Percentiles rank a stretch among this genome's conserved stretches.
phyloP scores from a whole-genome alignment of 2,329 filamentous ascomycete species.

The Hymenoscyphus fraxineus region DNA sequence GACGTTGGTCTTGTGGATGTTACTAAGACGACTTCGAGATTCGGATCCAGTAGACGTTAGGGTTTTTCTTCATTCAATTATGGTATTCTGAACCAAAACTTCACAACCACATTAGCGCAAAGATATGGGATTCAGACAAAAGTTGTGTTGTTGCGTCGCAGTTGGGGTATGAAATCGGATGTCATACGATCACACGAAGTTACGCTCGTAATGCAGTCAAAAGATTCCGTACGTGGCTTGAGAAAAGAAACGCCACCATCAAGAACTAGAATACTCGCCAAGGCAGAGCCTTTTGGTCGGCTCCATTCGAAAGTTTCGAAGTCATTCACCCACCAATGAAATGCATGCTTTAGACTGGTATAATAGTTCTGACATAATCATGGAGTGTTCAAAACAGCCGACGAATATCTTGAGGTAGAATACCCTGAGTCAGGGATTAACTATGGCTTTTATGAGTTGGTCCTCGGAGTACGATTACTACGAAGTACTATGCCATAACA shows the following conservation, averaged over 20 bases:
- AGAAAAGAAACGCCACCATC: neutral
- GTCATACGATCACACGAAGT: neutral
- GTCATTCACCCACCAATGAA: neutral
- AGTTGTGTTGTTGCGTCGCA: neutral
- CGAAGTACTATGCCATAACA: neutral
- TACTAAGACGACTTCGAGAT: neutral
- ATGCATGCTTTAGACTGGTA: conserved; percentile 1
- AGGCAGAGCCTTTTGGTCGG: neutral
- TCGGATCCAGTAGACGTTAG: neutral
- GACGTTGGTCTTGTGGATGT: neutral
- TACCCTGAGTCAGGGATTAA: neutral
- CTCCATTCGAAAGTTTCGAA: neutral
- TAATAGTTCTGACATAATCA: neutral
- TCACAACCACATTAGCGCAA: neutral
- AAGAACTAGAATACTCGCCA: neutral
- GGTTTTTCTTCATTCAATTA: conserved; percentile 2
- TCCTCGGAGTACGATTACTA: neutral
- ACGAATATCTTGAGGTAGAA: neutral
- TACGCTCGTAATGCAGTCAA: neutral
- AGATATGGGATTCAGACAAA: neutral
- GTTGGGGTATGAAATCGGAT: neutral
- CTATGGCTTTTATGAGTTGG: neutral
- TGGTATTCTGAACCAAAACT: neutral
- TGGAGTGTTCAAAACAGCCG: neutral
- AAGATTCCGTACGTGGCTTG: neutral